Base-by-base conservation (phyloP, 192 early-diverging fungal genomes). In the Umbelopsis sp. region DNA sequence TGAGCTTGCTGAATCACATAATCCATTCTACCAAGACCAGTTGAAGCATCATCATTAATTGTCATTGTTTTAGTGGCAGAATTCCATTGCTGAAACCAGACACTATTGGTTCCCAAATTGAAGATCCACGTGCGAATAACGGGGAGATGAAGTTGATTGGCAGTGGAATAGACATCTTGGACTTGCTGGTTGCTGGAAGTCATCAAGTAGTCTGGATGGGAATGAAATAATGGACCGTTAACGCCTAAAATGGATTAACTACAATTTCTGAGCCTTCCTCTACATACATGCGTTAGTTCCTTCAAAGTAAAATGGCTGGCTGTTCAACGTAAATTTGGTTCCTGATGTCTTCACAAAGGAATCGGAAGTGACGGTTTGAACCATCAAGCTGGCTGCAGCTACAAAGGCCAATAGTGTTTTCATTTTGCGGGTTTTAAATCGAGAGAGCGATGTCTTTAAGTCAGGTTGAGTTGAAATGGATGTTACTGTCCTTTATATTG, bases 111-210 rank as follows among this genome's bases (percentile, higher is more conserved):
- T 54, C 65, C 75, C 45, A 80, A 72, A 44, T 41, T 62, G 21
- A 69, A 81, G n/a, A 47, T 65, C 80, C 80, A 81, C 2, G 80
- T 82, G 29, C 80, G 76, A 12, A 81, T 36, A 22, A 81, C 80
- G 20, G 36, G 50, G 4, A 73, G 22, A 59, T 76, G 45, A 29
- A 68, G 26, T 8, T 36, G 44, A 6, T 38, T 65, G 21, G 71
- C 65, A 21, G 71, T 51, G 26, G 24, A 25, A 65, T 81, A 72
- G 9, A 71, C 47, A 32, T 43, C 62, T 51, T 78, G 53, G 10
- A 79, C 53, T 20, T 70, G 56, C 17, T 24, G 36, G 31, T 67
- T 20, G n/a, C 56, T 36, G 1, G 56, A 17, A 29, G 66, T 73
- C 44, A 70, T 56, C 38, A 81, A 36, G 56, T 71, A 78, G 71